A percentile compares a stretch with the other conserved stretches of the same genome.
These are phyloP conservation scores for Pseudoperonospora humuli DNA, from an alignment of 352 stramenopile species.

Conservation along the genomic window DNA sequence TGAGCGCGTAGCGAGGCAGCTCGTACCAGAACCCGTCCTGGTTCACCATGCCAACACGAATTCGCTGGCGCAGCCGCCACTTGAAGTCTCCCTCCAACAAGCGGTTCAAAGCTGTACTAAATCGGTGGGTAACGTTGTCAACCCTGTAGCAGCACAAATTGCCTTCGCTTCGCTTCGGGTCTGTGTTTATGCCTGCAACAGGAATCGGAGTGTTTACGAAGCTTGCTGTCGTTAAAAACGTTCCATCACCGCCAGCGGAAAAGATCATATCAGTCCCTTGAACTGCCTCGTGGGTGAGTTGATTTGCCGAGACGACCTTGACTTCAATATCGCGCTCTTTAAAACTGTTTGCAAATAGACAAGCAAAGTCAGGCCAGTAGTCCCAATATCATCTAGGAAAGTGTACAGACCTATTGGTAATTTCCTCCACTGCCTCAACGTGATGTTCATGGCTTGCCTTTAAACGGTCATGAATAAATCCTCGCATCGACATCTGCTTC, in stretches of 20 bases:
- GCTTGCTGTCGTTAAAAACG: constrained; percentile 81
- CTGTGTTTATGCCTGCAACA: constrained; percentile 80
- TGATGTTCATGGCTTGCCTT: constrained; percentile 85
- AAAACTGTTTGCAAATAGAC: constrained; percentile 29
- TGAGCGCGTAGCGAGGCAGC: constrained; percentile 75
- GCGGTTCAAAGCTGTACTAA: constrained; percentile 57
- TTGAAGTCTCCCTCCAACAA: constrained; percentile 68
- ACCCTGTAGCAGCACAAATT: constrained; percentile 85
- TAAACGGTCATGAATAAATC: constrained; percentile 81
- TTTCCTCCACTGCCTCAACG: constrained; percentile 77
- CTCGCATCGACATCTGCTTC: constrained; percentile 88
- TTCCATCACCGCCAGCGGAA: constrained; percentile 77
- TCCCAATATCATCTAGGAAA: background rate
- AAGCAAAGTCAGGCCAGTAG: constrained; percentile 2
- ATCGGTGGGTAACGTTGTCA: constrained; percentile 68
- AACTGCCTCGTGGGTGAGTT: constrained; percentile 72
- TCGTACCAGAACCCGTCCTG: constrained; percentile 86
- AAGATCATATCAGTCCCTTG: constrained; percentile 83
- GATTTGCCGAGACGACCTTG: constrained; percentile 65
- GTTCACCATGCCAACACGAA: constrained; percentile 85
- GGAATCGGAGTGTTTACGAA: constrained; percentile 83
- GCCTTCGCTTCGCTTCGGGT: constrained; percentile 76
- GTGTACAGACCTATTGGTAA: constrained; percentile 47
- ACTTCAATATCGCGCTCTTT: constrained; percentile 63
- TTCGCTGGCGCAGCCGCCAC: constrained; percentile 74